phyloP scores from a whole-genome alignment of 352 stramenopile species.

The Achlya hypogyna region DNA sequence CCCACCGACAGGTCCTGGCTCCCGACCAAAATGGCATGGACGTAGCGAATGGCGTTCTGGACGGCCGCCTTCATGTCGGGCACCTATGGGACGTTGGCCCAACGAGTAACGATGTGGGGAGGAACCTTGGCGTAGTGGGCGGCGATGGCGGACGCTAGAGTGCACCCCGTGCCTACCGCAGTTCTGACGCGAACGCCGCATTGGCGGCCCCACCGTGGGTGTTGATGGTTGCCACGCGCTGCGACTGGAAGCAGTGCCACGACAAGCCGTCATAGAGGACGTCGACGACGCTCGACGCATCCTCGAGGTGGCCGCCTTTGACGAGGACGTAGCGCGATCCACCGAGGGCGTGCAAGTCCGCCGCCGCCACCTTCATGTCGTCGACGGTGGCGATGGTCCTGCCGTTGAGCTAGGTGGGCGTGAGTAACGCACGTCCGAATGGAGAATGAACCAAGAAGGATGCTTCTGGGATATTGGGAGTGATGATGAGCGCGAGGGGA shows the following conservation, averaged over 20 bases:
- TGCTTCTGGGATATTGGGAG: slow-evolving; percentile 92
- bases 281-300: neutral
- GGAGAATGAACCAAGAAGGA: slow-evolving; percentile 52
- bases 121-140: slow-evolving; percentile 74
- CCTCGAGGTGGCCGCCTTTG: slow-evolving; percentile 81
- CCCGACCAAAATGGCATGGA: slow-evolving; percentile 31
- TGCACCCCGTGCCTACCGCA: slow-evolving; percentile 87
- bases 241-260: slow-evolving; percentile 1
- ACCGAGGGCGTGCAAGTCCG: slow-evolving; percentile 55
- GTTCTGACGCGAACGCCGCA: no score
- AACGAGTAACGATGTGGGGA: no score
- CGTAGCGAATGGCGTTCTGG: slow-evolving; percentile 30
- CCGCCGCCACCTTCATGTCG: slow-evolving; percentile 67
- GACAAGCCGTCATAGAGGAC: slow-evolving; percentile 20
- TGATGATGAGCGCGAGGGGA: slow-evolving; percentile 81
- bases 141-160: slow-evolving; percentile 87
- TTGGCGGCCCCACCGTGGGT: slow-evolving; percentile 36
- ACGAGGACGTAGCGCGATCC: slow-evolving; percentile 75
- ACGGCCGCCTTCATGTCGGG: slow-evolving; percentile 33
- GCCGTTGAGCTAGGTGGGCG: slow-evolving; percentile 26
- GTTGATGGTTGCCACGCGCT: slow-evolving; percentile 24
- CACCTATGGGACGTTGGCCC: no score
- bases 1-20: slow-evolving; percentile 32
- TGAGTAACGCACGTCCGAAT: neutral
- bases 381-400: slow-evolving; percentile 37